Conservation (phyloP, 495 filamentous ascomycete species). For the Aspergillus homomorphus region DNA sequence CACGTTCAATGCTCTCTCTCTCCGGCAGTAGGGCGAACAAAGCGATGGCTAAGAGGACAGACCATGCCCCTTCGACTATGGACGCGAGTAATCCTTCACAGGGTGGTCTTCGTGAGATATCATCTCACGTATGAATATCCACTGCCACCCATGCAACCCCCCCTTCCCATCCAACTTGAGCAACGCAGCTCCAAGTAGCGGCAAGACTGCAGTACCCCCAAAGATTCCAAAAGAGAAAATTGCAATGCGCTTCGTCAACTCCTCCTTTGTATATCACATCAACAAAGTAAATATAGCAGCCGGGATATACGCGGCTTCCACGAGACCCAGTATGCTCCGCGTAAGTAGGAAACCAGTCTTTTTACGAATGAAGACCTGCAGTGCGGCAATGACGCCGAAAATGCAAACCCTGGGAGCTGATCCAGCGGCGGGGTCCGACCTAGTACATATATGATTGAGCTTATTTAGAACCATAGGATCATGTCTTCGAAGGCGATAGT, state of each 20-base stretch:
- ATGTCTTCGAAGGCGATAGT: background rate
- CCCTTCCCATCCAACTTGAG: constrained; percentile 46
- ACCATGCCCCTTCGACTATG: constrained; percentile 46
- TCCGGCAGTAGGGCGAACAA: constrained; percentile 17
- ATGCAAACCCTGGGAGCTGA: constrained; percentile 50
- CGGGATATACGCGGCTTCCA: constrained; percentile 57
- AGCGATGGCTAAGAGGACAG: constrained; percentile 35
- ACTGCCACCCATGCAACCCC: constrained; percentile 54
- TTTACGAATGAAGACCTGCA: constrained; percentile 52
- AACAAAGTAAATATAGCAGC: constrained; percentile 53
- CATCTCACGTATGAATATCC: constrained; percentile 48
- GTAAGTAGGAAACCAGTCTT: constrained; percentile 41
- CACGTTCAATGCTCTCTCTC: background rate
- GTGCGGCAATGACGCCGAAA: constrained; percentile 50
- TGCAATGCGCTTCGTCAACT: constrained; percentile 49
- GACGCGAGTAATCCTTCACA: background rate
- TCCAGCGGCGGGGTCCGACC: constrained; percentile 50
- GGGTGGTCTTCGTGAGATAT: background rate
- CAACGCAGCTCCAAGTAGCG: constrained; percentile 43
- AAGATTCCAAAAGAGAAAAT: constrained; percentile 52
- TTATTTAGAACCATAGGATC: no score
- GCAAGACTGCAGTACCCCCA: constrained; percentile 45
- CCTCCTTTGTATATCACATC: constrained; percentile 52
- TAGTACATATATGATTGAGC: no score
- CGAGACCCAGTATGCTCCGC: constrained; percentile 46